Base-by-base conservation (phyloP, 805 yeast species). In the Blastobotrys terrestris region DNA sequence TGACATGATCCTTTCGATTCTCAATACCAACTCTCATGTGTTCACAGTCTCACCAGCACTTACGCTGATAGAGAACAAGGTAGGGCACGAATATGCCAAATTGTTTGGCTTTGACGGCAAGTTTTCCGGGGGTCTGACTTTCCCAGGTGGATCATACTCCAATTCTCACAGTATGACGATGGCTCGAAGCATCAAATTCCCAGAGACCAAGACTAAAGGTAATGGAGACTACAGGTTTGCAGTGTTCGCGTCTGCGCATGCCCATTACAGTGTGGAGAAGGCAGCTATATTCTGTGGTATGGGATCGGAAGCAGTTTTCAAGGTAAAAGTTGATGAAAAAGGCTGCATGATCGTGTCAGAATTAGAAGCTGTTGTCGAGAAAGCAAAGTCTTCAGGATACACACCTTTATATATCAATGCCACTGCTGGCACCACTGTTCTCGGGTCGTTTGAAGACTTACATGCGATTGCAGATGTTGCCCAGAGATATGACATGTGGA, bases 381-480 rank as follows among this genome's bases (percentile, higher is more conserved):
- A 68, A 44, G 72, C 87, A 3, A 67, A 64, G 15, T 47, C 52
- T 0, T 67, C 75, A n/a, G 94, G 95, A 0, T 77, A 59, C 61
- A 82, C 84, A 0, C 96, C 95, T 1, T 70, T 87, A 39, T 86
- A 84, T 63, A 71, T 88, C 53, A 86, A 84, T 63, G 90, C 85
- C 11, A 88, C 96, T 2, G 95, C 96, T 0, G 96, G 96, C 1
- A 86, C 95, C 8, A 87, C 96, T 0, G 96, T 87, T 0, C 85
- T 81, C 60, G 96, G 96, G 0, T 84, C 94, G 4, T 88, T 76
- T 66, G 96, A 87, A 62, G 81, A 84, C 18, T 75, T 87, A 60
- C 73, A 63, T 21, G 77, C 76, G 43, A 80, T 88, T 39, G 67
- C 82, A 1, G 62, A 53, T 1, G 65, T 87, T 1, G 80, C 90